These are phyloP conservation scores for Stagonosporopsis chrysanthemi DNA, from an alignment of 2,329 filamentous ascomycete species.

Conservation along the genomic window DNA sequence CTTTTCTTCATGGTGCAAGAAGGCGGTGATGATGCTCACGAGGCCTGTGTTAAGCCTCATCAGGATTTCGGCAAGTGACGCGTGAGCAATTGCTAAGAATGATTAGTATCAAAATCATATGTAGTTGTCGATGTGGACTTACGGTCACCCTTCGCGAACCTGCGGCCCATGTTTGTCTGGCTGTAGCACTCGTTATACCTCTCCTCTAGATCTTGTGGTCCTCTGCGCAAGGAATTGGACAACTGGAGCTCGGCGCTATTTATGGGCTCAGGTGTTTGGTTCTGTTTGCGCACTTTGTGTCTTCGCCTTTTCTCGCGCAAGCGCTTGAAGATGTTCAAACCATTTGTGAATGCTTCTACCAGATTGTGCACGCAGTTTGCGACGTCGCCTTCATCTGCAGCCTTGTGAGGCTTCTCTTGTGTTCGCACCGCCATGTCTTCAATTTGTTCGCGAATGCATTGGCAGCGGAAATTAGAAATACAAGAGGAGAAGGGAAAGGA, in stretches of 20 bases:
- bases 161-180: slow-evolving; percentile 41
- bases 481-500: slow-evolving; percentile 24
- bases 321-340: slow-evolving; percentile 55
- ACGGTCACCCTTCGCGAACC: slow-evolving; percentile 56
- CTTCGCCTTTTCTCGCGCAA: slow-evolving; percentile 47
- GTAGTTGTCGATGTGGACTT: slow-evolving; percentile 23
- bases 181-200: slow-evolving; percentile 52
- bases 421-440: slow-evolving; percentile 36
- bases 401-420: slow-evolving; percentile 26
- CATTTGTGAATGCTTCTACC: slow-evolving; percentile 55
- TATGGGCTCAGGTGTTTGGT: slow-evolving; percentile 25
- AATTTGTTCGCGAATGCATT: slow-evolving; percentile 16
- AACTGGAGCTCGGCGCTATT: slow-evolving; percentile 49
- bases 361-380: slow-evolving; percentile 51
- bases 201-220: slow-evolving; percentile 53
- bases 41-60: slow-evolving; percentile 58
- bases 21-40: slow-evolving; percentile 55
- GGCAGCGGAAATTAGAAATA: slow-evolving; percentile 17
- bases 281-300: slow-evolving; percentile 39
- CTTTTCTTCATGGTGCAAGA: slow-evolving; percentile 49
- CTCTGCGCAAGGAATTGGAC: slow-evolving; percentile 50
- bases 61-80: slow-evolving; percentile 55
- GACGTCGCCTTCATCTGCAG: slow-evolving; percentile 37
- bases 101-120: not conserved
- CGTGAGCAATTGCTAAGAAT: slow-evolving; percentile 53